Conservation (phyloP, 768 basidiomycete genomes). For the Agrocybe pediades region DNA sequence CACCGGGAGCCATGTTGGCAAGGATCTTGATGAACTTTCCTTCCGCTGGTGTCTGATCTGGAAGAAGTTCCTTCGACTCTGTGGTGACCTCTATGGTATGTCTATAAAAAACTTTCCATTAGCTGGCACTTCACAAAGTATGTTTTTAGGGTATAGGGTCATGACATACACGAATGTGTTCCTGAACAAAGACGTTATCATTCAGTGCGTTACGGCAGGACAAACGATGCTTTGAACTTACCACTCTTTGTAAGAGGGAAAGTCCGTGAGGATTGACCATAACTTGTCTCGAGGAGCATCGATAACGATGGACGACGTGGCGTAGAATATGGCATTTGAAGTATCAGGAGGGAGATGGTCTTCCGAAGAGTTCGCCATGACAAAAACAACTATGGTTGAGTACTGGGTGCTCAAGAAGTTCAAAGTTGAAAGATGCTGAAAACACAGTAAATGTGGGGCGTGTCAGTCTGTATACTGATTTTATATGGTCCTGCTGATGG, state of each 20-base stretch:
- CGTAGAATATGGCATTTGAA: conserved; percentile 45
- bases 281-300: conserved; percentile 63
- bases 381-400: neutral
- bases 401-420: neutral
- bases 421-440: neutral
- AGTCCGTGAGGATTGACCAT: conserved; percentile 64
- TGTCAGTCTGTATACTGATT: no score
- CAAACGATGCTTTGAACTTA: conserved; percentile 19
- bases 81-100: conserved; percentile 51
- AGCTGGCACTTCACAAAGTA: neutral
- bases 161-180: conserved; percentile 64
- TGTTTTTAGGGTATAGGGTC: neutral
- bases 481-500: no score
- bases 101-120: conserved; percentile 25
- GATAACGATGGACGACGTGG: conserved; percentile 49
- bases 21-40: conserved; percentile 52
- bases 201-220: no score
- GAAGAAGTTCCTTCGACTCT: conserved; percentile 37
- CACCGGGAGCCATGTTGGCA: conserved; percentile 62
- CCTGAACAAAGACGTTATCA: conserved; percentile 35
- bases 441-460: neutral
- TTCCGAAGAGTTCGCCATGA: neutral
- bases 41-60: conserved; percentile 49
- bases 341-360: conserved; percentile 14
- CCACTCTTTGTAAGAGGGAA: conserved; percentile 65